Evolutionary conservation across 2,329 filamentous ascomycete genomes (phyloP), one percentile per base, ranked within the genome.

Genomic region (Colletotrichum sidae): DNA sequence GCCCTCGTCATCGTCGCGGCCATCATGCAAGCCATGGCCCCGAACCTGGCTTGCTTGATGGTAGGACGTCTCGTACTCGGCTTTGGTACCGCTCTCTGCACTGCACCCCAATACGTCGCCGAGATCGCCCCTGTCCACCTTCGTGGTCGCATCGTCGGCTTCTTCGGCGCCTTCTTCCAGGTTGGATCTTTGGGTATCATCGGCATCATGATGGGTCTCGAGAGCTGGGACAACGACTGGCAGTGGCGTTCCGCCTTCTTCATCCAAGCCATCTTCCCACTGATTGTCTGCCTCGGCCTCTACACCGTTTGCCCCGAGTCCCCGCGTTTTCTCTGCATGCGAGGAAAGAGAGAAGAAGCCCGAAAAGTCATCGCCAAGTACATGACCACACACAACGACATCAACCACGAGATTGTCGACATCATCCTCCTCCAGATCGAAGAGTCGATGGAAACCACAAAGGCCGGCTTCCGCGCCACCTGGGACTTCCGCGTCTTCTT

Each of bases 61-160:
- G 79, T 80, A 7, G 85, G 84, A 3, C 81, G 85, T 33, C 87
- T 88, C 68, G 73, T 88, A 4, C 81, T 88, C 0, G 86, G 86
- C 15, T 87, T 88, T 57, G 80, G 80, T 70, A 78, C 69, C 50
- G 71, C 72, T 1, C 69, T 74, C 37, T 72, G 71, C 49, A 72
- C 71, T 3, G 71, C 72, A 6, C 69, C 72, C 0, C 72, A 74
- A 53, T 74, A 73, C 64, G 72, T 74, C 49, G 72, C 72, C 17
- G 72, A 74, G 60, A 61, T 74, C 13, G 70, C 72, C 3, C 72
- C 72, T 1, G 39, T 71, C 13, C 72, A 74, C n/a, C 68, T 74
- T 4, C 76, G 80, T 68, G 76, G 82, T 69, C 76, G 78, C 34
- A 74, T 83, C 42, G 81, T 84, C 25, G 81, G 81, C 45, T 74